phyloP scores from a whole-genome alignment of 495 filamentous ascomycete species.

The Aspergillus homomorphus region DNA sequence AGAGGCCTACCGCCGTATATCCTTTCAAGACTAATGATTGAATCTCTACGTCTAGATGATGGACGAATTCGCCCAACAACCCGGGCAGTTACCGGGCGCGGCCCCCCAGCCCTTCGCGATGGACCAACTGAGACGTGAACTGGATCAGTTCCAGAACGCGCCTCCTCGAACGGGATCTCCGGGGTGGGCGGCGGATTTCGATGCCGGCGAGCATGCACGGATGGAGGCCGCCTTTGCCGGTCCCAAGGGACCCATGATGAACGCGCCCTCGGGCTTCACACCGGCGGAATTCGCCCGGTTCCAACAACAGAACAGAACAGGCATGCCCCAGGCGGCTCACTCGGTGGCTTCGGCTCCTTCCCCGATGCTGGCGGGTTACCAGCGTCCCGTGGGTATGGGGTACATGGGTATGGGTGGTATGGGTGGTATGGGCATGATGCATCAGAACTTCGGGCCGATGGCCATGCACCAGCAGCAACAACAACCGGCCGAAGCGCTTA shows the following conservation, averaged over 20 bases:
- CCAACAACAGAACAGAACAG: constrained; percentile 63
- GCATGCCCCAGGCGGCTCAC: constrained; percentile 54
- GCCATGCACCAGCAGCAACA: constrained; percentile 52
- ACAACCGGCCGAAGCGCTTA: constrained; percentile 45
- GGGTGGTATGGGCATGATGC: constrained; percentile 47
- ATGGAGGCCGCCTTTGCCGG: constrained; percentile 78
- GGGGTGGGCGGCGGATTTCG: constrained; percentile 70
- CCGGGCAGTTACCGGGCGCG: constrained; percentile 53
- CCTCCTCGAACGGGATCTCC: constrained; percentile 55
- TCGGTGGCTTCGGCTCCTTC: constrained; percentile 45
- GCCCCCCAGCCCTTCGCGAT: constrained; percentile 60
- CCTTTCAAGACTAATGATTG: constrained; percentile 9
- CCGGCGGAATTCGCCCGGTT: constrained; percentile 85
- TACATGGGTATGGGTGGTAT: constrained; percentile 27
- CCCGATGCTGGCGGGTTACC: constrained; percentile 53
- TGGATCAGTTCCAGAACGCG: constrained; percentile 58
- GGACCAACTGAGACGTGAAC: constrained; percentile 65
- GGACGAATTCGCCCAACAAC: constrained; percentile 85
- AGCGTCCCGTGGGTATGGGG: constrained; percentile 61
- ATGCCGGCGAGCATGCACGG: constrained; percentile 62
- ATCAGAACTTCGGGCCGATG: constrained; percentile 32
- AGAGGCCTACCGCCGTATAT: not conserved
- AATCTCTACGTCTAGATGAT: constrained; percentile 64
- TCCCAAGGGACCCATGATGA: constrained; percentile 46
- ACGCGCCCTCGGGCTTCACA: constrained; percentile 59